phyloP scores from a whole-genome alignment of 257 asterid species.

The Solanum appendiculatum region DNA sequence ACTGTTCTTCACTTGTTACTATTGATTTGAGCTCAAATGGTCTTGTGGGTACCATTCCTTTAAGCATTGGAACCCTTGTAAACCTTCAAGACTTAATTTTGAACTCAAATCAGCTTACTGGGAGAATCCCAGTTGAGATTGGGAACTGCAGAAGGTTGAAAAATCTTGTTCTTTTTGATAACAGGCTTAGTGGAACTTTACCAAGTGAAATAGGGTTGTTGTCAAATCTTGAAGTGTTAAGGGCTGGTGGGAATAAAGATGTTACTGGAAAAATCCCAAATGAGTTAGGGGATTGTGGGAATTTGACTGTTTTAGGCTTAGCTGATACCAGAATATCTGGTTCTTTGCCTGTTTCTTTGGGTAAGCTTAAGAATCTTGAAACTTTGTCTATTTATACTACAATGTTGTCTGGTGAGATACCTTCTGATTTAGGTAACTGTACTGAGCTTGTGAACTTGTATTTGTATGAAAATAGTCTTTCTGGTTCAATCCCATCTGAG shows the following conservation, averaged over 20 bases:
- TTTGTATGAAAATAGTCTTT: conserved; percentile 33
- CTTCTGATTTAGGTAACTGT: conserved; percentile 32
- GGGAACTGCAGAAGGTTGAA: conserved; percentile 12
- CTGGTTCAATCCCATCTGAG: conserved; percentile 38
- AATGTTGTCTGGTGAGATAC: conserved; percentile 38
- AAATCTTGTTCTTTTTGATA: conserved; percentile 26
- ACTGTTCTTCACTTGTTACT: conserved; percentile 14
- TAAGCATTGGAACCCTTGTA: conserved; percentile 19
- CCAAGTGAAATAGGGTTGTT: conserved; percentile 23
- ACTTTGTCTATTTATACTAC: conserved; percentile 33
- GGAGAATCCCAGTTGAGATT: conserved; percentile 32
- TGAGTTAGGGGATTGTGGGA: conserved; percentile 28
- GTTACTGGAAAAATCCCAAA: conserved; percentile 24
- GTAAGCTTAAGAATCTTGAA: conserved; percentile 29
- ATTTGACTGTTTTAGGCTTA: conserved; percentile 32
- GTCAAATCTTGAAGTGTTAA: conserved; percentile 21
- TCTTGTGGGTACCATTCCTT: conserved; percentile 26
- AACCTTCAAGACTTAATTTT: conserved; percentile 27
- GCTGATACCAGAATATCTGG: conserved; percentile 33
- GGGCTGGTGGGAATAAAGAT: conserved; percentile 37
- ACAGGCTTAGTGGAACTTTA: conserved; percentile 21
- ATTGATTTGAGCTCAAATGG: conserved; percentile 28
- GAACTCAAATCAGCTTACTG: conserved; percentile 33
- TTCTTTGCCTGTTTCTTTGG: conserved; percentile 26
- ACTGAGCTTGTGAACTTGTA: conserved; percentile 37